Percentiles rank a stretch among this genome's conserved stretches.
phyloP scores from a whole-genome alignment of 176 grass and related monocot species.

The Panicum miliaceum region DNA sequence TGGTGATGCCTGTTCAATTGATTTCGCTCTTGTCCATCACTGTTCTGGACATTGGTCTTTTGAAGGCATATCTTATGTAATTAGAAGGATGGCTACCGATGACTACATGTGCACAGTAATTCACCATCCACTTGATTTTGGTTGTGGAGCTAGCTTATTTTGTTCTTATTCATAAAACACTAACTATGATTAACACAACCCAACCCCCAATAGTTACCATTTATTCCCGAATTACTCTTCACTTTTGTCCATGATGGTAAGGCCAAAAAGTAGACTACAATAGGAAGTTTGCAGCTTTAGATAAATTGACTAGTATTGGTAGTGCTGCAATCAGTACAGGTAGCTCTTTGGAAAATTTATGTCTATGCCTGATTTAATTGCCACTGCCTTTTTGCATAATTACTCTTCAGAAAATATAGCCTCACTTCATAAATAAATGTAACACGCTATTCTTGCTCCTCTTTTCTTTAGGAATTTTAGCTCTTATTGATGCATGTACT shows the following conservation, averaged over 20 bases:
- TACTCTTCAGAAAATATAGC: not conserved
- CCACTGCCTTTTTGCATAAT: not conserved
- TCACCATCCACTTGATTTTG: not conserved
- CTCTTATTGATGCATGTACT: constrained; percentile 6
- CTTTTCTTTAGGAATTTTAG: not conserved
- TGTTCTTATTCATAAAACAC: not conserved
- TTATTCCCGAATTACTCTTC: constrained; percentile 8
- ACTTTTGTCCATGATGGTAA: not conserved
- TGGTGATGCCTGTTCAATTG: constrained; percentile 5
- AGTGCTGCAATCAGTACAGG: not conserved
- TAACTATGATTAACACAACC: constrained; percentile 5
- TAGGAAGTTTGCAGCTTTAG: constrained; percentile 1
- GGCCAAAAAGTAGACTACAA: not conserved
- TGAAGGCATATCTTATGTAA: constrained; percentile 21
- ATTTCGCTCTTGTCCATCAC: not conserved
- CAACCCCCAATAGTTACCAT: not conserved
- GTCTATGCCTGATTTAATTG: too few relatives aligned
- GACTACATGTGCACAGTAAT: constrained; percentile 1
- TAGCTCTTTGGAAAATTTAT: not conserved
- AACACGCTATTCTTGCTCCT: not conserved
- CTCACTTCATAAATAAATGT: not conserved
- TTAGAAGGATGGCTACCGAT: not conserved
- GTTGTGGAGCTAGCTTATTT: constrained; percentile 20
- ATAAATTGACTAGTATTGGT: constrained; percentile 16
- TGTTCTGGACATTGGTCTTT: not conserved